phyloP scores from a whole-genome alignment of 2,329 filamentous ascomycete species.

The Delphinella strobiligena region DNA sequence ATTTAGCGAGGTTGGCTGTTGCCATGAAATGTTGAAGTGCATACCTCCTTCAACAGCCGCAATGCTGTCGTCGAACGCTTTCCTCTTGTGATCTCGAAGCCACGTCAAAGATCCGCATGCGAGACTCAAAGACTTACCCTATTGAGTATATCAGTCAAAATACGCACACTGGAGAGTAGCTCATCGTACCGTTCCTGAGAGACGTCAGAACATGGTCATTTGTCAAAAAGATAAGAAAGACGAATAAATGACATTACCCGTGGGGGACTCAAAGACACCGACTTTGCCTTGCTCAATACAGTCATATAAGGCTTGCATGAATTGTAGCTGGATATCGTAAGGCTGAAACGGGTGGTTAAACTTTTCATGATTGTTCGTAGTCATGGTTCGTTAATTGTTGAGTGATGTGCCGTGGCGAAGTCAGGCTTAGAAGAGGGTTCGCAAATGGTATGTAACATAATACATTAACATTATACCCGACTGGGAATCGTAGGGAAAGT shows the following conservation, averaged over 20 bases:
- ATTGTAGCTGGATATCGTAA: slow-evolving; percentile 76
- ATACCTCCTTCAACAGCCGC: slow-evolving; percentile 30
- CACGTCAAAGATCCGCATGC: slow-evolving; percentile 84
- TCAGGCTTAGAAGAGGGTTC: too few species aligned
- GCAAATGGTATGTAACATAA: too few species aligned
- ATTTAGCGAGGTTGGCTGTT: not conserved
- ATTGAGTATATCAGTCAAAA: slow-evolving; percentile 4
- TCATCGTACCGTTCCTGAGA: slow-evolving; percentile 3
- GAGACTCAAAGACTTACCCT: slow-evolving; percentile 78
- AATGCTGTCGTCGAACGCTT: slow-evolving; percentile 43
- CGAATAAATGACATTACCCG: slow-evolving; percentile 38
- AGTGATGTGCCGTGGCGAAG: too few species aligned
- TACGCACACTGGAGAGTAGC: slow-evolving; percentile 24
- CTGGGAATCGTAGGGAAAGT: too few species aligned
- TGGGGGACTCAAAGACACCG: slow-evolving; percentile 88
- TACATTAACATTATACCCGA: too few species aligned
- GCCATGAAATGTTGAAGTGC: not conserved
- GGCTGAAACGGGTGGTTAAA: slow-evolving; percentile 84
- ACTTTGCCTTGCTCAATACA: slow-evolving; percentile 70
- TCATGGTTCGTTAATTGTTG: too few species aligned
- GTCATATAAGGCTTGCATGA: slow-evolving; percentile 73
- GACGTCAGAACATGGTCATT: not conserved
- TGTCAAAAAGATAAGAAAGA: too few species aligned
- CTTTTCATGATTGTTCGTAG: slow-evolving; percentile 25
- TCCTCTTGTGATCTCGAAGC: slow-evolving; percentile 70